These are phyloP conservation scores for Mortierella sp. DNA, from an alignment of 371 early-diverging fungal species.

Conservation along the genomic window DNA sequence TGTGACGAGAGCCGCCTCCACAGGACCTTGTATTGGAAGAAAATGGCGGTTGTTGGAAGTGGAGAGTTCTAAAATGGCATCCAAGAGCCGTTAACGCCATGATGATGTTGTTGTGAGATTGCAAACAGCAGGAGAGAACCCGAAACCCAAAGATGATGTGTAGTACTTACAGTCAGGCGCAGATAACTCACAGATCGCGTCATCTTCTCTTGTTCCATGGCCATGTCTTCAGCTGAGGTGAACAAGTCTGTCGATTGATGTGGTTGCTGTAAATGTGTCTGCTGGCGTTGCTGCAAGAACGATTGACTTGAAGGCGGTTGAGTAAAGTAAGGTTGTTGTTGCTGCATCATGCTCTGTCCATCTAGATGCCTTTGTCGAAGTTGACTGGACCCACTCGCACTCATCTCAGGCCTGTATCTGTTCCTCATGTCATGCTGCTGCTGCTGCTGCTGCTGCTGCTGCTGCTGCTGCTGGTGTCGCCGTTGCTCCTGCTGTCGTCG, in stretches of 20 bases:
- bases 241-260: constrained; percentile 2
- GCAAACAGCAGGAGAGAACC: not conserved
- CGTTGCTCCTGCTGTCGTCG: not conserved
- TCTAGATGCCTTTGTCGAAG: constrained; percentile 3
- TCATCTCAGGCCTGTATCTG: not conserved
- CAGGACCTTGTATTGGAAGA: constrained; percentile 69
- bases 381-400: not conserved
- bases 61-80: constrained; percentile 62
- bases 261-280: constrained; percentile 3
- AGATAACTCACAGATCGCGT: constrained; percentile 42
- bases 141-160: not conserved
- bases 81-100: not conserved
- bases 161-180: constrained; percentile 28
- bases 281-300: constrained; percentile 3
- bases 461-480: constrained; percentile 1
- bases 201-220: constrained; percentile 14
- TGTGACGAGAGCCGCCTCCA: constrained; percentile 71
- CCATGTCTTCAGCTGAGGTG: not conserved
- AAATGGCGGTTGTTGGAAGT: constrained; percentile 66
- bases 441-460: not conserved
- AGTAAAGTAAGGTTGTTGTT: constrained; percentile 1
- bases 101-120: not conserved
- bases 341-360: not conserved
- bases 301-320: not conserved
- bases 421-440: not conserved